phyloP scores from a whole-genome alignment of 768 basidiomycete species.

The Trametes cinnabarina region DNA sequence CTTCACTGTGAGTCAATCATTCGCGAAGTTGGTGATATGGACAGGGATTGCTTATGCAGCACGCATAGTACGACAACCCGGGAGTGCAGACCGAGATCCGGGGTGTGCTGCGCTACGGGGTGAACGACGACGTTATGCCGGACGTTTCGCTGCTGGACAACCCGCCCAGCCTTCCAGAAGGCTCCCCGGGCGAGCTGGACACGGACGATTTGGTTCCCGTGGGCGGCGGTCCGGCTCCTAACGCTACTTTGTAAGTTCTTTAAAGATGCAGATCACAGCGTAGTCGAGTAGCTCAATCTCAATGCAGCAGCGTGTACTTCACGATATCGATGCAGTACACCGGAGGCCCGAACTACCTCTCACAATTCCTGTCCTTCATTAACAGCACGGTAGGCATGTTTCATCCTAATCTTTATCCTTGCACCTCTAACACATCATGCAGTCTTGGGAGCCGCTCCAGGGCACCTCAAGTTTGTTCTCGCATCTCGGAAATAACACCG shows the following conservation, averaged over 20 bases:
- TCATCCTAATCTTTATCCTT: neutral
- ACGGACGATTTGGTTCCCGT: conserved; percentile 16
- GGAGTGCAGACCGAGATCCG: conserved; percentile 22
- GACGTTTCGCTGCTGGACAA: conserved; percentile 18
- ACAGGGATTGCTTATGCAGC: neutral
- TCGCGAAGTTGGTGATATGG: neutral
- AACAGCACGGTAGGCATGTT: conserved; percentile 27
- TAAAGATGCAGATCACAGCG: no score
- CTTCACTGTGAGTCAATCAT: conserved; percentile 24
- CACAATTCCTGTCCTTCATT: conserved; percentile 30
- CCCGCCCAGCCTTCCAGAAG: conserved; percentile 14
- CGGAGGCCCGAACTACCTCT: conserved; percentile 16
- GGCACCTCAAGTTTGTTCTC: conserved; percentile 25
- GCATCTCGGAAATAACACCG: conserved; percentile 15
- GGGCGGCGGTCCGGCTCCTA: conserved; percentile 12
- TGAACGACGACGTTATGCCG: conserved; percentile 10
- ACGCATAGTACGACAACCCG: conserved; percentile 20
- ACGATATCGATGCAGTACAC: conserved; percentile 28
- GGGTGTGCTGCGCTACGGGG: conserved; percentile 22
- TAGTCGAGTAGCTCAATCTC: neutral
- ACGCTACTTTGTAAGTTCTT: conserved; percentile 17
- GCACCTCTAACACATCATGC: neutral
- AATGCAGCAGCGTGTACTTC: conserved; percentile 17
- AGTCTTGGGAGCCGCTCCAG: conserved; percentile 28
- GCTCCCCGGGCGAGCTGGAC: conserved; percentile 11